These are phyloP conservation scores for Moesziomyces parantarcticus DNA, from an alignment of 1,284 basidiomycete species.

Conservation along the genomic window DNA sequence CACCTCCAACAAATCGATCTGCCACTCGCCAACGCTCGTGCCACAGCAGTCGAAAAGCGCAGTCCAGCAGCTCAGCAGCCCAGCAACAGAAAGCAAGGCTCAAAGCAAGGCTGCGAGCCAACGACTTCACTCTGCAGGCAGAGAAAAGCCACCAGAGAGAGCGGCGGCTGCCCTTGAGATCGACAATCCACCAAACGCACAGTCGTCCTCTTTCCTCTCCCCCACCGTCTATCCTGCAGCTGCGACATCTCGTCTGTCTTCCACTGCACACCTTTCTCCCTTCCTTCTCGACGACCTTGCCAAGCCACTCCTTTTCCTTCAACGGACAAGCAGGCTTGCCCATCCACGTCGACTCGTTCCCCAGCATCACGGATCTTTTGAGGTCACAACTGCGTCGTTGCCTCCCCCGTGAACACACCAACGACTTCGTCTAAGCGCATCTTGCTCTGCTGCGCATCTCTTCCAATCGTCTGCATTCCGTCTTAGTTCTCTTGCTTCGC, in stretches of 20 bases:
- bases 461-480: constrained; percentile 2
- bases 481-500: constrained; percentile 1
- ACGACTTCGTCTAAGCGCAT: no score
- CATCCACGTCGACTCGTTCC: constrained; percentile 11
- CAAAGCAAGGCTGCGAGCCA: not conserved
- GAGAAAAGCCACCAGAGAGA: not conserved
- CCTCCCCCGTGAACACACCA: no score
- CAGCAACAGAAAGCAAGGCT: no score
- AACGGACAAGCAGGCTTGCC: constrained; percentile 41
- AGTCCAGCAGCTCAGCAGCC: not conserved
- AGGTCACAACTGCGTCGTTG: no score
- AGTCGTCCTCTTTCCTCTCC: constrained; percentile 1
- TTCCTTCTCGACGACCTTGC: constrained; percentile 1
- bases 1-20: constrained; percentile 2
- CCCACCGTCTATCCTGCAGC: constrained; percentile 31
- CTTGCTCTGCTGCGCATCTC: constrained; percentile 6
- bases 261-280: constrained; percentile 10
- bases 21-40: constrained; percentile 5
- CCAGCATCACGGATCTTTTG: not conserved
- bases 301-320: constrained; percentile 5
- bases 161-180: not conserved
- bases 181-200: no score
- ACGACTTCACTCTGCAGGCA: no score
- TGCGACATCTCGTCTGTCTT: constrained; percentile 21
- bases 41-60: not conserved